A percentile compares a stretch with the other conserved stretches of the same genome.
phyloP scores from a whole-genome alignment of 352 stramenopile genomes.

The Pythium oligandrum region DNA sequence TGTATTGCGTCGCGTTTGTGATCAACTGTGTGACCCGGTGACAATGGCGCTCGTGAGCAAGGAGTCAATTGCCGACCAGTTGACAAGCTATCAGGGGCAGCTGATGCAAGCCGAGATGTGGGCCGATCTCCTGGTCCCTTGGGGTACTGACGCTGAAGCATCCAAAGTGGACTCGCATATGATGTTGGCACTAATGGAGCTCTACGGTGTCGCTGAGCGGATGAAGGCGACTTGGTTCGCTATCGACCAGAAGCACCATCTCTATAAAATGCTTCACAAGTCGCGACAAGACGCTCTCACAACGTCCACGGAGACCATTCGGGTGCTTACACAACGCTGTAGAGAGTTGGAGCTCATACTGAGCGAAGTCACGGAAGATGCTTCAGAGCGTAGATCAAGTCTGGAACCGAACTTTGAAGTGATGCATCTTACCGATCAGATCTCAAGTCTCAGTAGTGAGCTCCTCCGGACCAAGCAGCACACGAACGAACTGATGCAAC shows the following conservation, averaged over 20 bases:
- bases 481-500: constrained; percentile 1
- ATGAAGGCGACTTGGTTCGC: constrained; percentile 40
- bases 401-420: constrained; percentile 8
- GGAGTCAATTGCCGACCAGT: constrained; percentile 35
- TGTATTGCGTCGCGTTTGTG: constrained; percentile 39
- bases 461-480: background rate
- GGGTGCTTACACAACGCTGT: constrained; percentile 4
- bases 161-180: constrained; percentile 5
- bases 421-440: constrained; percentile 8
- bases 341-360: background rate
- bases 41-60: constrained; percentile 19
- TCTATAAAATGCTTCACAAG: constrained; percentile 23
- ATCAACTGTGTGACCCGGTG: constrained; percentile 33
- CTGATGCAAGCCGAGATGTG: constrained; percentile 25
- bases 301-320: constrained; percentile 11
- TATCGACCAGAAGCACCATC: constrained; percentile 43
- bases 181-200: constrained; percentile 20
- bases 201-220: constrained; percentile 42
- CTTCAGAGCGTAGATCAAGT: background rate
- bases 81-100: constrained; percentile 34
- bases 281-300: constrained; percentile 11
- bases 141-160: background rate
- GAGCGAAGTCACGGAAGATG: background rate
- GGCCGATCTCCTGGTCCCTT: constrained; percentile 7
- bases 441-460: background rate